Evolutionary conservation across 2,329 filamentous ascomycete species (phyloP).

Genomic region (Hymenoscyphus repandus): DNA sequence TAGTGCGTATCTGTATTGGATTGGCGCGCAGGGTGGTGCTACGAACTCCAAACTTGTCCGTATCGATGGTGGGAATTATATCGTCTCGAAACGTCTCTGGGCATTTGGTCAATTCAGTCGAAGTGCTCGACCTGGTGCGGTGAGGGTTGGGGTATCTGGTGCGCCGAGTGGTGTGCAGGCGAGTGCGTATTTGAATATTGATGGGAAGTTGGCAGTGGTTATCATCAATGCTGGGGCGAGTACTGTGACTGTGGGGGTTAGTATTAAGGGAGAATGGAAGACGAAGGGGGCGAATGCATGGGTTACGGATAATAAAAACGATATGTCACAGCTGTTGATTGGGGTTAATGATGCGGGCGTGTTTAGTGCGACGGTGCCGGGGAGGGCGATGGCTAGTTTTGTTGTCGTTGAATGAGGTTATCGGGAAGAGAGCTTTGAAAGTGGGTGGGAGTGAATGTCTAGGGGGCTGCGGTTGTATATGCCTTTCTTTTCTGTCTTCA

Average conservation of each 20-base stretch:
- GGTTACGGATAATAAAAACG: constrained; percentile 3
- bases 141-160: constrained; percentile 10
- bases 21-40: constrained; percentile 32
- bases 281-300: background rate
- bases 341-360: background rate
- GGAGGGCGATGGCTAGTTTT: constrained; percentile 2
- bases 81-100: constrained; percentile 16
- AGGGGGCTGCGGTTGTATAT: background rate
- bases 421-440: background rate
- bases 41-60: constrained; percentile 32
- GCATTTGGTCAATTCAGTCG: constrained; percentile 19
- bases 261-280: background rate
- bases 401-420: background rate
- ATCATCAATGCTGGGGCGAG: constrained; percentile 2
- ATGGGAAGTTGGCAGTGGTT: constrained; percentile 5
- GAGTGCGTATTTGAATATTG: constrained; percentile 8
- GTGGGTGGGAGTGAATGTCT: background rate
- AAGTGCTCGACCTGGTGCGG: constrained; percentile 15
- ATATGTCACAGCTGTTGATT: background rate
- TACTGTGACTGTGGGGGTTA: background rate
- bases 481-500: no score
- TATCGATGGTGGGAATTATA: constrained; percentile 3
- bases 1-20: constrained; percentile 51
- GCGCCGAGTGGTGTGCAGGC: background rate
- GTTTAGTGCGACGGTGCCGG: background rate